Base-by-base conservation (phyloP, 768 basidiomycete species). In the Boletus edulis region DNA sequence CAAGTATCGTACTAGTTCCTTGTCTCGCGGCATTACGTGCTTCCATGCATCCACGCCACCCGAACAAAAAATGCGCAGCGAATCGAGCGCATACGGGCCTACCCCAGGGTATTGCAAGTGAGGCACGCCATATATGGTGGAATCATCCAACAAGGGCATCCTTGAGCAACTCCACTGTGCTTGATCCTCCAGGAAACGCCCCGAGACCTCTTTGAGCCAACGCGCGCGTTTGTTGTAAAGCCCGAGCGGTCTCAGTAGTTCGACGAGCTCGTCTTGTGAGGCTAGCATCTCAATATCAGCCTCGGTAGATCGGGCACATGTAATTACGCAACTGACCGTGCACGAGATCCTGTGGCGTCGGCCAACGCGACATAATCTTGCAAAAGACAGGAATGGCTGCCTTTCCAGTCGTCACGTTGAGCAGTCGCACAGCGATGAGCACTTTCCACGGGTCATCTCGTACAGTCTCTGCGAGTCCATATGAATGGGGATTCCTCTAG, bases 61-160 rank as follows among this genome's bases (percentile, higher is more conserved):
- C 7, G 37, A 54, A 55, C 81, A 87, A 67, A 87, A 91, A 18
- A 91, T 88, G 39, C 86, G 78, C 61, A 88, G 87, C 5, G 85
- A 89, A 65, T 91, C 89, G 1, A 87, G 75, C 1, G 89, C 89
- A 56, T 91, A 91, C 4, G 75, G 72, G 0, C 89, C 88, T 1
- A 83, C 75, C 0, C 87, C 87, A 0, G 85, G 83, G 27, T 85
- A 76, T 60, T 84, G 78, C 39, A 82, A 81, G 51, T 84, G 71
- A 2, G 78, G 76, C 8, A 17, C 27, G 2, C 27, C 13, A n/a
- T 4, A 2, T 29, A 29, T 29, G 27, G 24, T 24, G 5, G 4
- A 24, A 24, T 42, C 41, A 3, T 51, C 41, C 4, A 31, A 54
- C 44, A 50, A 20, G 15, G 24, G 6, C 38, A n/a, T 31, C 15